Percentiles rank a stretch among this genome's conserved stretches.
Evolutionary conservation across 352 stramenopile species (phyloP).

Genomic region (Pythium biforme): DNA sequence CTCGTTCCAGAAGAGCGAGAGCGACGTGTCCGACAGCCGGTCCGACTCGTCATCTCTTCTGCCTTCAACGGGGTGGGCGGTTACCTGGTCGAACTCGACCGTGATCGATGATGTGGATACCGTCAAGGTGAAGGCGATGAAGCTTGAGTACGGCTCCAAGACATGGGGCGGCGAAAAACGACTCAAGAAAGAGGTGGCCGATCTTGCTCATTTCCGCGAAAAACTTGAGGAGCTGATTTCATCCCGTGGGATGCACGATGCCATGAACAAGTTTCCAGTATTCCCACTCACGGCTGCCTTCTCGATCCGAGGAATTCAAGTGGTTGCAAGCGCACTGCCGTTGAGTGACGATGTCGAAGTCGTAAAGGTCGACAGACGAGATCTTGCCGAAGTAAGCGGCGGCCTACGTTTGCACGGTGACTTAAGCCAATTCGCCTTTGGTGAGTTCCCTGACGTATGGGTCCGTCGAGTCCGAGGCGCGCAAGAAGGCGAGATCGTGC

Average conservation of each 20-base stretch:
- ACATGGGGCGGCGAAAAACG: conserved; percentile 71
- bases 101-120: conserved; percentile 35
- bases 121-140: conserved; percentile 53
- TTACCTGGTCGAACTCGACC: conserved; percentile 5
- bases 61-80: background rate
- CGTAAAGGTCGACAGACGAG: conserved; percentile 45
- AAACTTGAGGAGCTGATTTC: conserved; percentile 51
- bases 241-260: conserved; percentile 33
- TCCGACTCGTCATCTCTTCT: conserved; percentile 11
- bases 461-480: conserved; percentile 41
- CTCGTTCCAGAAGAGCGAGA: conserved; percentile 17
- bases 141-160: conserved; percentile 64
- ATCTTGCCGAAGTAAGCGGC: conserved; percentile 42
- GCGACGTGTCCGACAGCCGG: conserved; percentile 14
- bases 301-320: conserved; percentile 48
- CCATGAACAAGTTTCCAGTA: conserved; percentile 42
- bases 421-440: conserved; percentile 57
- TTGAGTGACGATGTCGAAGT: conserved; percentile 38
- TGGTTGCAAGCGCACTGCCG: conserved; percentile 56
- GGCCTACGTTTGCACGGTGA: conserved; percentile 29
- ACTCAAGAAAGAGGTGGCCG: conserved; percentile 46
- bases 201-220: conserved; percentile 52
- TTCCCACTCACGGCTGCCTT: conserved; percentile 64
- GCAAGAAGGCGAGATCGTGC: conserved; percentile 41
- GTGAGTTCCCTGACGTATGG: conserved; percentile 59